Percentiles rank a stretch among this genome's conserved stretches.
These are phyloP conservation scores for Vaccinium myrtillus DNA, from an alignment of 148 eudicot species.

Conservation along the genomic window DNA sequence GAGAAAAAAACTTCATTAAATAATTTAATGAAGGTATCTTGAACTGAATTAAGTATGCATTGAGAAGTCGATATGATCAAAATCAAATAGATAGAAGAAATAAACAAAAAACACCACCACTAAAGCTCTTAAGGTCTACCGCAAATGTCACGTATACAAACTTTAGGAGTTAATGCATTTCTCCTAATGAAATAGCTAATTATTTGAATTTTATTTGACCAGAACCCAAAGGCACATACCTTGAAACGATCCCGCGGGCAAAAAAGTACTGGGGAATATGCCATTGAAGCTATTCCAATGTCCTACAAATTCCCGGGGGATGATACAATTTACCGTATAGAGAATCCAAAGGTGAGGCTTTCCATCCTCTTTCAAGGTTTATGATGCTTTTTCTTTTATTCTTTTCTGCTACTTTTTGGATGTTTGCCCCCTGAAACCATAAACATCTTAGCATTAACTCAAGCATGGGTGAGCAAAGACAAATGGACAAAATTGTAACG, in stretches of 20 bases:
- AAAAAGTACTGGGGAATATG: not conserved
- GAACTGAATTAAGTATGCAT: not conserved
- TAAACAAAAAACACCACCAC: not conserved
- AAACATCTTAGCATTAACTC: no score
- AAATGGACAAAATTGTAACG: not conserved
- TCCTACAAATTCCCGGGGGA: not conserved
- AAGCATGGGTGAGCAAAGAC: not conserved
- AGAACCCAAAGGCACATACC: not conserved
- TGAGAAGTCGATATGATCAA: not conserved
- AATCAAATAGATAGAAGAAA: not conserved
- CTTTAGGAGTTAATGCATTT: not conserved
- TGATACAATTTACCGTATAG: not conserved
- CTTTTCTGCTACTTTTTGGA: not conserved
- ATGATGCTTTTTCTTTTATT: not conserved
- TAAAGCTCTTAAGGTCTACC: not conserved
- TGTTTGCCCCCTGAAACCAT: no score
- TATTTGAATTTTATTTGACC: not conserved
- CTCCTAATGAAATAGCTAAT: not conserved
- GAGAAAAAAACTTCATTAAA: not conserved
- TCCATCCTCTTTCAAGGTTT: not conserved
- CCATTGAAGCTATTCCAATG: not conserved
- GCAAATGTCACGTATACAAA: not conserved
- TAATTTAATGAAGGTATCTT: not conserved
- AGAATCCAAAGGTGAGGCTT: not conserved
- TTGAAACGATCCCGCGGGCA: not conserved